Base-by-base conservation (phyloP, 306 rosid genomes). In the Spatholobus suberectus region DNA sequence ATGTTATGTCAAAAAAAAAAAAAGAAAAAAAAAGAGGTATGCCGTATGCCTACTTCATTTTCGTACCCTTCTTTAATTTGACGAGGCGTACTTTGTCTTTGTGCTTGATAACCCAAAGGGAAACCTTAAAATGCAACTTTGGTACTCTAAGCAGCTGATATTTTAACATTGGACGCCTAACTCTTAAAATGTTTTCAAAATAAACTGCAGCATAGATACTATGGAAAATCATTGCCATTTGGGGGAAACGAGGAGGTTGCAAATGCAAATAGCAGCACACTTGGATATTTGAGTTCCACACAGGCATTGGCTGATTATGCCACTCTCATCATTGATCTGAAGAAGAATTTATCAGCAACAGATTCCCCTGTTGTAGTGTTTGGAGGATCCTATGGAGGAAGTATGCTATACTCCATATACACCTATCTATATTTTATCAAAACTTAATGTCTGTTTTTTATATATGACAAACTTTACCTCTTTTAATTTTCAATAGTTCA, bases 371-470 rank as follows among this genome's bases (percentile, higher is more conserved):
- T 93, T 57, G 92, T 93, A 21, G 95, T 91, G 2, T 91, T 95
- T 21, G 98, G 97, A 65, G 98, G 98, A 65, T 95, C 98, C 81
- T 95, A 95, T 17, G 97, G 98, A 71, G 95, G 98, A 95, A 95
- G 97, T 90, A 91, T 41, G 11, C 41, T 37, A 37, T 37, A 4
- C 41, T 37, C 41, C 41, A 37, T 37, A 37, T 37, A 29, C 8
- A 37, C 7, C 41, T 37, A 4, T 37, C 5, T 37, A 37, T 37
- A 37, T 37, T 37, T 37, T 37, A 37, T 37, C 41, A 37, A 37
- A 37, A 37, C 41, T 37, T 37, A 6, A 37, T 37, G 18, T 21
- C 51, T 49, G 1, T 8, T 5, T 3, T 8, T 15, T 29, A 34
- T 4, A 47, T 65, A 24, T 41, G 11, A 29, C 3, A 29, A 3